Evolutionary conservation across 2,329 filamentous ascomycete species (phyloP).

Genomic region (Calonectria ilicicola): DNA sequence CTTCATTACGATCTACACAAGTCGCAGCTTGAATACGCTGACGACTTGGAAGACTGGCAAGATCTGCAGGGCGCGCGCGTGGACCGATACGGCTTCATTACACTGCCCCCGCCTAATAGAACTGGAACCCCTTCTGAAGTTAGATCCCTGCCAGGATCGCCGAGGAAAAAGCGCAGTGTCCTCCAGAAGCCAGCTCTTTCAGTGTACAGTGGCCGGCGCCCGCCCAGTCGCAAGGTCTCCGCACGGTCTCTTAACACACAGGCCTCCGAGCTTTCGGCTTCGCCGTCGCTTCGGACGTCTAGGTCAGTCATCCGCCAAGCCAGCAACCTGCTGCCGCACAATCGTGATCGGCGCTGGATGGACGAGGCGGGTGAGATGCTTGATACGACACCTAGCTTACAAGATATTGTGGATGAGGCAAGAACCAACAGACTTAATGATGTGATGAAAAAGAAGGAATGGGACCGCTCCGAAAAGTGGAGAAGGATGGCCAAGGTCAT

Average conservation of each 20-base stretch:
- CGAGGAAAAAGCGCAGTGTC: slow-evolving; percentile 59
- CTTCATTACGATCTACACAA: slow-evolving; percentile 54
- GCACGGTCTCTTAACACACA: slow-evolving; percentile 70
- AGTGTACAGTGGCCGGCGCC: slow-evolving; percentile 54
- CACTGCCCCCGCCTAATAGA: slow-evolving; percentile 56
- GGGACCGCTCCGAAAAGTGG: slow-evolving; percentile 74
- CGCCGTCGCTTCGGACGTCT: slow-evolving; percentile 63
- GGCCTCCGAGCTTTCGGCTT: slow-evolving; percentile 62
- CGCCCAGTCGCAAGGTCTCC: slow-evolving; percentile 67
- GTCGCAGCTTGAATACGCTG: slow-evolving; percentile 62
- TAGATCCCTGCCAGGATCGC: slow-evolving; percentile 57
- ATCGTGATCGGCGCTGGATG: slow-evolving; percentile 70
- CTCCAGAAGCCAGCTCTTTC: slow-evolving; percentile 55
- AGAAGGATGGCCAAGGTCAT: slow-evolving; percentile 72
- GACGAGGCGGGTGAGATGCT: slow-evolving; percentile 78
- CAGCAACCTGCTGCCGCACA: slow-evolving; percentile 70
- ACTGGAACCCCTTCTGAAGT: slow-evolving; percentile 55
- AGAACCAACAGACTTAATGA: slow-evolving; percentile 65
- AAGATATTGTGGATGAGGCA: slow-evolving; percentile 68
- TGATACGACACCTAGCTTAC: slow-evolving; percentile 67
- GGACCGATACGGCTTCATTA: slow-evolving; percentile 78
- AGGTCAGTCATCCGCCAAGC: slow-evolving; percentile 68
- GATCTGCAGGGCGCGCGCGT: slow-evolving; percentile 71
- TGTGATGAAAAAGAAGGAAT: slow-evolving; percentile 72
- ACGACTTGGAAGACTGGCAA: slow-evolving; percentile 76